Conservation (phyloP, 2,329 filamentous ascomycete species). For the Trichoderma citrinoviride region DNA sequence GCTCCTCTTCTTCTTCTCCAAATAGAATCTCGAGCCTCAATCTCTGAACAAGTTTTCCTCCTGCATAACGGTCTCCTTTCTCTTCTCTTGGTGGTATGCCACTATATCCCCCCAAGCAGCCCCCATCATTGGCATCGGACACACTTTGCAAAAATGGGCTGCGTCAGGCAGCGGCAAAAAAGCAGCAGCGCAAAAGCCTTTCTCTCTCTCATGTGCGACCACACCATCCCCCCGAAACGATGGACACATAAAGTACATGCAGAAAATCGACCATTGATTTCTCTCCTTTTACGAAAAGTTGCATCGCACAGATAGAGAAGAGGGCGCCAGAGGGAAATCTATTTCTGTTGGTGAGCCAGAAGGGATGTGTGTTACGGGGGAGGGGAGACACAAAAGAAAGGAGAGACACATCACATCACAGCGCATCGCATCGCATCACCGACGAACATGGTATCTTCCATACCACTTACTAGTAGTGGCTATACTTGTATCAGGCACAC, state of each 20-base stretch:
- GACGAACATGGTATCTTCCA: too few relatives aligned
- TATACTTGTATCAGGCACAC: too few relatives aligned
- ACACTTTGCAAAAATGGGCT: not conserved
- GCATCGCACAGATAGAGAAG: not conserved
- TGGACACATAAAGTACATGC: too few relatives aligned
- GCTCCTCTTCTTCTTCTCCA: not conserved
- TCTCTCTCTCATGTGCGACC: not conserved
- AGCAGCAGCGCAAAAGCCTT: not conserved
- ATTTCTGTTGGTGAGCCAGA: slow-evolving; percentile 1
- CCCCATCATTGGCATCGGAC: not conserved
- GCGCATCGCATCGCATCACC: not conserved
- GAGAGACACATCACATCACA: slow-evolving; percentile 18
- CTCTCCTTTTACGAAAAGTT: too few relatives aligned
- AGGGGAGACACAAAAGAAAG: too few relatives aligned
- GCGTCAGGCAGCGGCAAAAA: not conserved
- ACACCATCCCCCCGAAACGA: too few relatives aligned
- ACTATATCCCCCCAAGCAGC: not conserved
- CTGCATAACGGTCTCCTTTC: not conserved
- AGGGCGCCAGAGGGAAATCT: not conserved
- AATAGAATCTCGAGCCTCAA: too few relatives aligned
- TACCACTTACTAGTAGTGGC: too few relatives aligned
- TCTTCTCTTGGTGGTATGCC: not conserved
- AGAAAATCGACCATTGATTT: too few relatives aligned
- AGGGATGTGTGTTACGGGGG: not conserved
- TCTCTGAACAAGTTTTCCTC: not conserved